Conservation (phyloP, 805 yeast species). For the Candida bentonensis region DNA sequence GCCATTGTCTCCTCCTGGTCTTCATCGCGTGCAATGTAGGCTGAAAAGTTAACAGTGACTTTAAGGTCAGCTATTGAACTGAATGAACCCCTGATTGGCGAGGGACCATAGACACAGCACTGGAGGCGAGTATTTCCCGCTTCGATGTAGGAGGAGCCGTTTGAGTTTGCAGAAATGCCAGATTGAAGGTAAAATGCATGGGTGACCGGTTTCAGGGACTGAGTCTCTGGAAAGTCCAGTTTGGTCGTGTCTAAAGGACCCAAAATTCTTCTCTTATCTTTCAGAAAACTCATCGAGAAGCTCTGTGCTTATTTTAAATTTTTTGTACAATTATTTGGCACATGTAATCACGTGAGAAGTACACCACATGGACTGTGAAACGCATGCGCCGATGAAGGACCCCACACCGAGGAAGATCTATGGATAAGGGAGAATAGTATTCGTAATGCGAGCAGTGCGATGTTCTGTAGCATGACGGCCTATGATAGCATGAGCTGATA, state of each 20-base stretch:
- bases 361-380: too few relatives aligned
- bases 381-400: too few relatives aligned
- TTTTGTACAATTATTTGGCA: too few relatives aligned
- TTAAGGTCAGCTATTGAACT: slow-evolving; percentile 40
- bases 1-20: slow-evolving; percentile 29
- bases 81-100: slow-evolving; percentile 68
- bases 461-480: too few relatives aligned
- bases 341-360: too few relatives aligned
- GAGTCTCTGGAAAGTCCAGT: slow-evolving; percentile 25
- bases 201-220: slow-evolving; percentile 15
- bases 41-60: slow-evolving; percentile 44
- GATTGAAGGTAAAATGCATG: slow-evolving; percentile 42
- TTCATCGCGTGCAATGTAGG: slow-evolving; percentile 20
- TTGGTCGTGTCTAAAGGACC: slow-evolving; percentile 65
- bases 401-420: too few relatives aligned
- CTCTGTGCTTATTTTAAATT: too few relatives aligned
- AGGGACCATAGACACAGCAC: slow-evolving; percentile 75
- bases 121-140: slow-evolving; percentile 43
- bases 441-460: too few relatives aligned
- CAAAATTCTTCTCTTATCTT: slow-evolving; percentile 72
- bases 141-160: slow-evolving; percentile 77
- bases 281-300: slow-evolving; percentile 19
- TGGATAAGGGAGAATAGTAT: too few relatives aligned
- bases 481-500: too few relatives aligned
- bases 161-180: slow-evolving; percentile 54